Base-by-base conservation (phyloP, 306 rosid genomes). In the Castanea mollissima region DNA sequence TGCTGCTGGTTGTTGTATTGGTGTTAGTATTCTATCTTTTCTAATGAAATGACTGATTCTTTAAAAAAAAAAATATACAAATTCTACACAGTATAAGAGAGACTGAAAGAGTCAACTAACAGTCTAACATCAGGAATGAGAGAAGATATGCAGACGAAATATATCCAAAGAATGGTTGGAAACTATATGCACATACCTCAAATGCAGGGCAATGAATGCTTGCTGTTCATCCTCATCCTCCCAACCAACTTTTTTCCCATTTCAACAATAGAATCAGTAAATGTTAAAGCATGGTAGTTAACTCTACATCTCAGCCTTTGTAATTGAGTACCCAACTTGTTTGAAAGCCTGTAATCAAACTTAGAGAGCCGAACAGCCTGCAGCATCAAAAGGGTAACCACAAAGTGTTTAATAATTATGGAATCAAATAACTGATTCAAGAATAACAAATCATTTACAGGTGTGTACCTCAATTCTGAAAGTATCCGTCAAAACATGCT, bases 311-410 rank as follows among this genome's bases (percentile, higher is more conserved):
- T 87, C 71, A 94, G 86, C 87, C 76, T 94, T 59, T 94, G 99
- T 46, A 94, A 86, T 60, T 90, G 82, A 55, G 81, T 79, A 55
- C 85, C 86, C 89, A 94, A 57, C 85, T 23, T 85, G 83, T 91
- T 94, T 57, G 99, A 85, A 81, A 94, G 99, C 82, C 99, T 91
- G 71, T 91, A 94, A 87, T 94, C 99, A 83, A 90, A 94, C 86
- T 94, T 94, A 3, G 92, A 86, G 72, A 94, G 94, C 82, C 76
- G 93, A 76, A 92, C 90, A 87, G 74, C 97, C 99, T 90, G 92
- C 78, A 76, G 62, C 74, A 46, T 35, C 46, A 52, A 76, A 77
- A 63, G 52, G 58, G 63, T 58, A 41, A 70, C 63, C 68, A 19
- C 15, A 15, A 76, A 74, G 19, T 18, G 59, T 75, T 57, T 6